Base-by-base conservation (phyloP, 805 yeast species). In the Yarrowia keelungensis region DNA sequence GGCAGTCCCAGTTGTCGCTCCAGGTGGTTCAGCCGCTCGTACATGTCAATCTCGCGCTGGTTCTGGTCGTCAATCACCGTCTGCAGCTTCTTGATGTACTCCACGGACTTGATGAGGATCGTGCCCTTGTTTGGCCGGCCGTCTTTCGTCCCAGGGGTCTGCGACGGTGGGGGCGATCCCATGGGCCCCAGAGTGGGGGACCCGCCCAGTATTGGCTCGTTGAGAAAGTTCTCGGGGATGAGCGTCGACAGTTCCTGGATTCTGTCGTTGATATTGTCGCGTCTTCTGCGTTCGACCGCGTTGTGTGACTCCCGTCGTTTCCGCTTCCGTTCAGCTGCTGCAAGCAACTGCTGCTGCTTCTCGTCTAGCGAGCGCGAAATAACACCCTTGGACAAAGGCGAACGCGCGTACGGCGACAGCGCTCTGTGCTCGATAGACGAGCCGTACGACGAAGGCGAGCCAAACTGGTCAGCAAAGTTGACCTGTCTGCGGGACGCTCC, bases 201-300 rank as follows among this genome's bases (percentile, higher is more conserved):
- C n/a, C 65, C 70, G 9, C 70, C 74, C 22, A 69, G 26, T 7
- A 69, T 41, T 10, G 71, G 73, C 26, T 71, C 72, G 54, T 67
- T 41, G 45, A 74, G 67, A 39, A 77, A 74, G 26, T 71, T 62
- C 47, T 76, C 94, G 1, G 98, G 98, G 0, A 93, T 90, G 61
- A 93, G 81, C 32, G 84, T 79, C 0, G 97, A 94, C 74, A 93
- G 81, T 73, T 91, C 97, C 75, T 89, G 89, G 71, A 93, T 92
- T 74, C 91, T 87, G 74, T 90, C 96, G 76, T 93, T 92, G 75
- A 93, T 93, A 73, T 91, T 82, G 77, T 94, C 98, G 71, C 98
- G 83, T 75, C 98, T 84, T 73, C 97, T 83, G 74, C 97, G 84
- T 78, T 93, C 98, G 5, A 93, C 98, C 1, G 97, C 97, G 76